Evolutionary conservation across 2,329 filamentous ascomycete genomes (phyloP).

Genomic region (Immersiporthe knoxdaviesiana): DNA sequence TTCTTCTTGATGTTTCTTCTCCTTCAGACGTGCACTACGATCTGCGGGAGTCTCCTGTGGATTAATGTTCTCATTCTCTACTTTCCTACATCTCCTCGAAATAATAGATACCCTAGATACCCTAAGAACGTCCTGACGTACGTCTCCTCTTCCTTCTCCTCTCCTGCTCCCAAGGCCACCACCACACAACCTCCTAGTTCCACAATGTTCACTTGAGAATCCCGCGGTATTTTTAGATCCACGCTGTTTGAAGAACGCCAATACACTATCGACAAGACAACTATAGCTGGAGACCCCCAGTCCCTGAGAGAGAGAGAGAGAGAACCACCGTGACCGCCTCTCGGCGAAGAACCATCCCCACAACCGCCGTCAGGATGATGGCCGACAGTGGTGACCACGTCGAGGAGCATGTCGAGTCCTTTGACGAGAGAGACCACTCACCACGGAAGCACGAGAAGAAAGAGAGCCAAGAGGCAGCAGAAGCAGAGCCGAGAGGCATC

Average conservation of each 20-base stretch:
- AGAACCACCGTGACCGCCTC: neutral
- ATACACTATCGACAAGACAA: neutral
- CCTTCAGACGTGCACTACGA: too few relatives aligned
- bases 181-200: neutral
- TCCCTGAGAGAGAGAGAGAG: neutral
- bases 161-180: neutral
- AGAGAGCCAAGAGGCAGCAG: slow-evolving; percentile 31
- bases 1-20: too few relatives aligned
- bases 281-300: neutral
- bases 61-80: too few relatives aligned
- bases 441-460: slow-evolving; percentile 35
- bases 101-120: neutral
- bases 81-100: neutral
- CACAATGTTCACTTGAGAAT: neutral
- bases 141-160: neutral
- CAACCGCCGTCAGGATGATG: slow-evolving; percentile 34
- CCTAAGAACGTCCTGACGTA: neutral
- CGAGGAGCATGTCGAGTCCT: slow-evolving; percentile 31
- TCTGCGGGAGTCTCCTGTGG: too few relatives aligned
- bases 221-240: neutral
- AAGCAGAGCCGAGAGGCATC: slow-evolving; percentile 34
- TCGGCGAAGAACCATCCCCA: neutral
- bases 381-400: slow-evolving; percentile 36
- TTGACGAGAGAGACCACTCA: slow-evolving; percentile 21
- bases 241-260: neutral